phyloP scores from a whole-genome alignment of 495 filamentous ascomycete species.

The Rusavskia elegans region DNA sequence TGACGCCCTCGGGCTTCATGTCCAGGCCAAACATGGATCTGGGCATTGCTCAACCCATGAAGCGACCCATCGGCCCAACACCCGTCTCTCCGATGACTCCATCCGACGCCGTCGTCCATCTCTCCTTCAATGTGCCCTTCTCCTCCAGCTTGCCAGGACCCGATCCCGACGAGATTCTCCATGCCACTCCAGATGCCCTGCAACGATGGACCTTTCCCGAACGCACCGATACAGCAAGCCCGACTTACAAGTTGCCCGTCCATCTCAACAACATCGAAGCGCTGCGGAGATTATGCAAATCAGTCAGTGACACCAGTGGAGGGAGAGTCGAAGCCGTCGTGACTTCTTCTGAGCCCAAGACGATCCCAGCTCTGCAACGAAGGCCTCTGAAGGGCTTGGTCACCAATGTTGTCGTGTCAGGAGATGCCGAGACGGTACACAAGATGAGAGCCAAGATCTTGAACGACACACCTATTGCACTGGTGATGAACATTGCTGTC shows the following conservation, averaged over 20 bases:
- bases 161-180: conserved; percentile 77
- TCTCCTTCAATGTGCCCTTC: conserved; percentile 92
- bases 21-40: conserved; percentile 61
- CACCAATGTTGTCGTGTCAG: conserved; percentile 80
- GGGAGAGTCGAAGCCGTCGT: conserved; percentile 67
- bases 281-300: conserved; percentile 59
- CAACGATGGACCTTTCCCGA: conserved; percentile 85
- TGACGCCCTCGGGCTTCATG: conserved; percentile 70
- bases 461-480: conserved; percentile 69
- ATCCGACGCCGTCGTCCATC: conserved; percentile 53
- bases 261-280: conserved; percentile 70
- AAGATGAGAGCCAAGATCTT: conserved; percentile 72
- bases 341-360: conserved; percentile 67
- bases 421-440: conserved; percentile 65
- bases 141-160: conserved; percentile 79
- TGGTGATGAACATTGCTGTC: conserved; percentile 37
- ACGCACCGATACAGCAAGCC: conserved; percentile 64
- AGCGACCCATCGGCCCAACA: conserved; percentile 47
- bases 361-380: conserved; percentile 46
- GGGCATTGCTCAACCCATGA: conserved; percentile 45
- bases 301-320: conserved; percentile 53
- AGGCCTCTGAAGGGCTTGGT: conserved; percentile 55
- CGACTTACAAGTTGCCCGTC: conserved; percentile 73
- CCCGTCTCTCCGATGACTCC: conserved; percentile 48
- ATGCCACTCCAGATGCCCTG: conserved; percentile 68